Evolutionary conservation across 805 yeast species (phyloP).

Genomic region (Barnettozyma botsteinii): DNA sequence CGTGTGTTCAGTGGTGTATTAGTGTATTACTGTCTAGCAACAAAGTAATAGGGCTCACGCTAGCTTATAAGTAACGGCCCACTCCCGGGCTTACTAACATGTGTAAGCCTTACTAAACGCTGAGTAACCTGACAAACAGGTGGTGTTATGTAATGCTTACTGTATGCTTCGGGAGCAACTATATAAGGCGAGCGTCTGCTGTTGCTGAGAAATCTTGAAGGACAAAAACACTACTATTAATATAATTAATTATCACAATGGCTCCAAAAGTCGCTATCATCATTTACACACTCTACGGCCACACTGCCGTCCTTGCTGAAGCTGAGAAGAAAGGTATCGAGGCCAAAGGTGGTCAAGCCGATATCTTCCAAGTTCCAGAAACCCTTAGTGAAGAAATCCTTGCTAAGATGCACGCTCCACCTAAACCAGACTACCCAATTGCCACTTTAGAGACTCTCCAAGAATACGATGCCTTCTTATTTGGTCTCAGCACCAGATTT

Average conservation of each 20-base stretch:
- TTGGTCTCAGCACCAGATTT: constrained; percentile 83
- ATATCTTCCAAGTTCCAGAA: constrained; percentile 74
- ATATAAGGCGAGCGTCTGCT: too few species aligned
- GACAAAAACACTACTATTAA: background rate
- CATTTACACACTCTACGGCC: constrained; percentile 79
- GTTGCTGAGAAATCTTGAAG: too few species aligned
- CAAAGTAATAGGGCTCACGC: too few species aligned
- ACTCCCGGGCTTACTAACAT: too few species aligned
- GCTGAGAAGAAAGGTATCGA: constrained; percentile 62
- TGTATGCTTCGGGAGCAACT: too few species aligned
- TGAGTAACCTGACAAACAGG: too few species aligned
- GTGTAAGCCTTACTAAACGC: too few species aligned
- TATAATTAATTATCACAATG: constrained; percentile 19
- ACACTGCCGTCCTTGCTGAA: constrained; percentile 62
- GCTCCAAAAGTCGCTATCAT: constrained; percentile 42
- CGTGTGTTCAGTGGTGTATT: too few species aligned
- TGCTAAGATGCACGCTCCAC: constrained; percentile 56
- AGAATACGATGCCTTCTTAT: constrained; percentile 72
- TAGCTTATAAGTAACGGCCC: background rate
- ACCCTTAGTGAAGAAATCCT: constrained; percentile 62
- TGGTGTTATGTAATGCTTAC: too few species aligned
- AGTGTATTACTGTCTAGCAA: too few species aligned
- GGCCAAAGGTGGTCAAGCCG: constrained; percentile 62
- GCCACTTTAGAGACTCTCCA: constrained; percentile 52
- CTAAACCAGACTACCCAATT: constrained; percentile 48